These are phyloP conservation scores for Hibiscus mutabilis DNA, from an alignment of 345 rosid species.

Conservation along the genomic window DNA sequence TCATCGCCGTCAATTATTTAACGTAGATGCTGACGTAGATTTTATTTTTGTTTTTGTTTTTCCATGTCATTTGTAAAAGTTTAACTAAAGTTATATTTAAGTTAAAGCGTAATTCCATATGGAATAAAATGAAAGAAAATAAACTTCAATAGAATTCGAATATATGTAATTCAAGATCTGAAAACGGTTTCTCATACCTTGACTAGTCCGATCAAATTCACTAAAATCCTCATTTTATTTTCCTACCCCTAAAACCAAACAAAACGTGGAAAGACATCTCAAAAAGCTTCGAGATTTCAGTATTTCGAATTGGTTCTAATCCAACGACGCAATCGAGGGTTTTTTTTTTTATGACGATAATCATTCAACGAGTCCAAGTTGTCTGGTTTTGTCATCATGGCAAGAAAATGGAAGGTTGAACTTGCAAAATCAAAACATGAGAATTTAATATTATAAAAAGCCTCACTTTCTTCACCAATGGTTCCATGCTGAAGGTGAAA, in stretches of 20 bases:
- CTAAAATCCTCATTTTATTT: no score
- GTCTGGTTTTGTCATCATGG: not conserved
- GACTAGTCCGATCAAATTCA: no score
- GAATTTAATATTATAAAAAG: not conserved
- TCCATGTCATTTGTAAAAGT: no score
- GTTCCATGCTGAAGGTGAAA: not conserved
- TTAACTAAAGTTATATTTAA: no score
- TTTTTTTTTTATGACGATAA: not conserved
- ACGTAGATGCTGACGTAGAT: no score
- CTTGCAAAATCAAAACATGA: not conserved
- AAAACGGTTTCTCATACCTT: no score
- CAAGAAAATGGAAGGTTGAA: not conserved
- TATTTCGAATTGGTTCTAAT: conserved; percentile 79
- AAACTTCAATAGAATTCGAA: no score
- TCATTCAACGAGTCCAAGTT: conserved; percentile 1
- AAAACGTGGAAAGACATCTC: conserved; percentile 91
- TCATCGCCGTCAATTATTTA: no score
- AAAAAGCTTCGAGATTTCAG: conserved; percentile 77
- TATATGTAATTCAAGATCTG: no score
- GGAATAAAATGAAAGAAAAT: no score
- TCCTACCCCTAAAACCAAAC: conserved; percentile 46
- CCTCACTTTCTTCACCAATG: not conserved
- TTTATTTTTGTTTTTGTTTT: no score
- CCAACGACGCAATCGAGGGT: not conserved
- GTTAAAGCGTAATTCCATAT: no score